Base-by-base conservation (phyloP, 805 yeast species). In the Ogataea pilisensis region DNA sequence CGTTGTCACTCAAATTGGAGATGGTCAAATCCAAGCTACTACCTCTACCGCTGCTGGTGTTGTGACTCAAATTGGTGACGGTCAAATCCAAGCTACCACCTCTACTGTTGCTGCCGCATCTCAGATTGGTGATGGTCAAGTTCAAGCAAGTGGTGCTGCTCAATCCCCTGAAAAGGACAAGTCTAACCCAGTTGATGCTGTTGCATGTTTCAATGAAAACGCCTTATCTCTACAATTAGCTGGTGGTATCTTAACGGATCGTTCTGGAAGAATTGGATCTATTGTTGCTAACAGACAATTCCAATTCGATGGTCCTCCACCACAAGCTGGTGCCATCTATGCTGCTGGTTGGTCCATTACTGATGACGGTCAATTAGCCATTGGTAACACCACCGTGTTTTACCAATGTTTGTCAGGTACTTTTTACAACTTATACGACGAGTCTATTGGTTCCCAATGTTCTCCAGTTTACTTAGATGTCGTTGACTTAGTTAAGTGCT, bases 251-350 rank as follows among this genome's bases (percentile, higher is more conserved):
- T 66, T 76, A 56, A 70, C 60, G n/a, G 80, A 75, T 50, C 45
- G 68, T 22, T 41, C 57, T 38, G 76, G 76, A 45, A 72, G 80
- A 70, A 63, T 75, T 48, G 80, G 80, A 51, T 73, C 80, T 32
- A 75, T 75, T 61, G 80, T 75, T 49, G 78, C 80, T 44, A 75
- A 75, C 74, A 69, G 76, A 66, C 82, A 76, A 64, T 76, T 76
- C 75, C 82, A 76, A 65, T 76, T 76, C 51, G 82, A 76, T 57
- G 81, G 81, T 56, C 80, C 80, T 37, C 80, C 80, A 61, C 81
- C 81, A 44, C 82, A 76, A 65, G 81, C 76, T 42, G 76, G 76
- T 63, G 68, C 76, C 37, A 69, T 70, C 43, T 68, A 70, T 48
- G 77, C 77, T 51, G 74, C 70, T 36, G 76, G 76, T 43, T 71